These are phyloP conservation scores for Erythrophleum fordii DNA, from an alignment of 306 rosid species.

Conservation along the genomic window DNA sequence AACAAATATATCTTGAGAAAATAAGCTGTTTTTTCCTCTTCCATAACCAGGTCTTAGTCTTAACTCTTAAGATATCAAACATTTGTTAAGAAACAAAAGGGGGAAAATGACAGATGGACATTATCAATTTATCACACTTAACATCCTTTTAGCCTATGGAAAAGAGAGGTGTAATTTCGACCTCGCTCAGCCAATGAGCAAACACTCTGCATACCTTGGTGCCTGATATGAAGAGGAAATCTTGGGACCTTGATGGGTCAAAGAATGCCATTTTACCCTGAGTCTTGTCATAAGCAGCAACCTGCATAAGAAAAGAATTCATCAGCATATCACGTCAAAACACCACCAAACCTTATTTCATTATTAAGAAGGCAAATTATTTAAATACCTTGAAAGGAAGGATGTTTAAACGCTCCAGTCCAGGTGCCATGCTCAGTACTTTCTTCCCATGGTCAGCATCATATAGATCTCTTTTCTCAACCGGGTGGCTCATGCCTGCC, in stretches of 20 bases:
- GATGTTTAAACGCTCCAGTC: conserved; percentile 91
- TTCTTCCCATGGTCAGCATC: conserved; percentile 99
- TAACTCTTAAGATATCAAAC: background rate
- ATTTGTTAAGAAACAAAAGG: background rate
- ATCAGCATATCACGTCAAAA: conserved; percentile 31
- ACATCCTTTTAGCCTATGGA: background rate
- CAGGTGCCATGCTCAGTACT: conserved; percentile 99
- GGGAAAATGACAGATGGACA: background rate
- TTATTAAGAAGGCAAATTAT: background rate
- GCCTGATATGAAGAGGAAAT: conserved; percentile 95
- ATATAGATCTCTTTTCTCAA: conserved; percentile 85
- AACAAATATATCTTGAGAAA: background rate
- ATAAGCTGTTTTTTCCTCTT: background rate
- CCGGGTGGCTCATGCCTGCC: conserved; percentile 97
- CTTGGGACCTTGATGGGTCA: conserved; percentile 91
- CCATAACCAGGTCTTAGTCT: background rate
- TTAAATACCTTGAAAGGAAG: conserved; percentile 93
- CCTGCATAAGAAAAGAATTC: conserved; percentile 54
- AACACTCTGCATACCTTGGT: conserved; percentile 72
- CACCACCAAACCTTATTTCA: background rate
- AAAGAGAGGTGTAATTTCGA: background rate
- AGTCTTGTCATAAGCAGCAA: conserved; percentile 97
- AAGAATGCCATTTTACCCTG: conserved; percentile 98
- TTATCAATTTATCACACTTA: background rate
- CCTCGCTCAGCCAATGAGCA: background rate